A percentile compares a stretch with the other conserved stretches of the same genome.
Conservation (phyloP, 2,329 filamentous ascomycete genomes). For the Lachnellula arida region DNA sequence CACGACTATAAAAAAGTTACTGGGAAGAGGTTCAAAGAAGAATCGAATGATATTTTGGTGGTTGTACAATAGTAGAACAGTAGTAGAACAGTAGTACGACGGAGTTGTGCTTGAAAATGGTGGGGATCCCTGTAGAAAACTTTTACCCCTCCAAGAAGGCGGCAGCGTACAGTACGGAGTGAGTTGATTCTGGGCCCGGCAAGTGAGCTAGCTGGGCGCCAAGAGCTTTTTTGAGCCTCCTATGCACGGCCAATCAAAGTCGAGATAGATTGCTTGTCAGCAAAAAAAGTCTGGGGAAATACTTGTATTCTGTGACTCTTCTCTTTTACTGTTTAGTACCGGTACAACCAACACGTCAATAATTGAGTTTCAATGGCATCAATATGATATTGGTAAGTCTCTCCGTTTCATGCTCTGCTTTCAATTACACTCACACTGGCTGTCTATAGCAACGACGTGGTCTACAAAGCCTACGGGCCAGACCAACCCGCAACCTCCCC, state of each 20-base stretch:
- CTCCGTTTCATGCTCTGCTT: not conserved
- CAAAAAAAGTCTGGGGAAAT: conserved; percentile 14
- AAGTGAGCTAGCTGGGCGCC: too few species aligned
- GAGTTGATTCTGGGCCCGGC: too few species aligned
- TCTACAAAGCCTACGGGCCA: conserved; percentile 27
- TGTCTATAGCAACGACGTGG: conserved; percentile 22
- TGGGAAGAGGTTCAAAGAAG: too few species aligned
- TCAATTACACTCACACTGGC: not conserved
- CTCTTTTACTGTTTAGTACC: not conserved
- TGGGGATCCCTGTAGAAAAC: too few species aligned
- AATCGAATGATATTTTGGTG: too few species aligned
- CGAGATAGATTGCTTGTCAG: not conserved
- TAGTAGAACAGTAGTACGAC: too few species aligned
- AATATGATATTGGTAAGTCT: conserved; percentile 25
- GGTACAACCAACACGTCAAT: not conserved
- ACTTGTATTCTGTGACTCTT: not conserved
- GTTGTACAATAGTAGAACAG: too few species aligned
- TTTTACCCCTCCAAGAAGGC: too few species aligned
- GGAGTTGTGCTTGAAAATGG: too few species aligned
- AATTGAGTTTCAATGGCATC: conserved; percentile 21
- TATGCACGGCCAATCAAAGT: conserved; percentile 2
- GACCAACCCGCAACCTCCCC: conserved; percentile 24
- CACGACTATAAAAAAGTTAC: too few species aligned
- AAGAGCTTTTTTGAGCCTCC: too few species aligned
- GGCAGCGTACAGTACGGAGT: too few species aligned